Evolutionary conservation across 441 rosid species (phyloP).

Genomic region (Pelargonium citronellum): DNA sequence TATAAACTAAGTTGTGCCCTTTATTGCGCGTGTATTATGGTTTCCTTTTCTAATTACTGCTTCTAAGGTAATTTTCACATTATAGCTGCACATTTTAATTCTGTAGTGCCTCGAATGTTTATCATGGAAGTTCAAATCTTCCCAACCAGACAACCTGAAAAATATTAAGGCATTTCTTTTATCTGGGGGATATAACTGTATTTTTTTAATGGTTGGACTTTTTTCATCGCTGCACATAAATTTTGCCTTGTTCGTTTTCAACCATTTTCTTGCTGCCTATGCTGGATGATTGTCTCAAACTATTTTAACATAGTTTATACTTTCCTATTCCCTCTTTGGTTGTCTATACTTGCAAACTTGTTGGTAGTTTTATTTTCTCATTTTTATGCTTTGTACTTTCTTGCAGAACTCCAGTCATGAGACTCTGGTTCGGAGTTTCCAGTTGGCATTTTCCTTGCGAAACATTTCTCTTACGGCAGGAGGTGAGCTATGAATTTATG

Average conservation of each 20-base stretch:
- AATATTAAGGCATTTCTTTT: not conserved
- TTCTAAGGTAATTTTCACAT: not conserved
- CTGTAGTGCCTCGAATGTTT: not conserved
- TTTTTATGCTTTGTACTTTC: slow-evolving; percentile 16
- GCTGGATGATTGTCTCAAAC: slow-evolving; percentile 2
- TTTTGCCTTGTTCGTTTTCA: not conserved
- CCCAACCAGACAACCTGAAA: not conserved
- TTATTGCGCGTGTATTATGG: not conserved
- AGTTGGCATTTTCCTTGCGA: slow-evolving; percentile 86
- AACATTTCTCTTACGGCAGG: slow-evolving; percentile 56
- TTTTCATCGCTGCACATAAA: not conserved
- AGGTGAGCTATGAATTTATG: slow-evolving; percentile 46
- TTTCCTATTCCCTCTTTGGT: slow-evolving; percentile 8
- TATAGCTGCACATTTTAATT: not conserved
- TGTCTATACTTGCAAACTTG: not conserved
- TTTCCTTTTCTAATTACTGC: not conserved
- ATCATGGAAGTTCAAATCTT: not conserved
- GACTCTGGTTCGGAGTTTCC: slow-evolving; percentile 73
- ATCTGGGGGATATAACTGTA: not conserved
- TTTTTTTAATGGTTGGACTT: not conserved
- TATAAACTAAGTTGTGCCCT: slow-evolving; percentile 3
- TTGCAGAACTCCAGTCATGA: slow-evolving; percentile 78
- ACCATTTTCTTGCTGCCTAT: not conserved
- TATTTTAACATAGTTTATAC: not conserved
- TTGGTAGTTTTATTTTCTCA: slow-evolving; percentile 8